Conservation (phyloP, 768 basidiomycete species). For the Coprinopsis sp. region DNA sequence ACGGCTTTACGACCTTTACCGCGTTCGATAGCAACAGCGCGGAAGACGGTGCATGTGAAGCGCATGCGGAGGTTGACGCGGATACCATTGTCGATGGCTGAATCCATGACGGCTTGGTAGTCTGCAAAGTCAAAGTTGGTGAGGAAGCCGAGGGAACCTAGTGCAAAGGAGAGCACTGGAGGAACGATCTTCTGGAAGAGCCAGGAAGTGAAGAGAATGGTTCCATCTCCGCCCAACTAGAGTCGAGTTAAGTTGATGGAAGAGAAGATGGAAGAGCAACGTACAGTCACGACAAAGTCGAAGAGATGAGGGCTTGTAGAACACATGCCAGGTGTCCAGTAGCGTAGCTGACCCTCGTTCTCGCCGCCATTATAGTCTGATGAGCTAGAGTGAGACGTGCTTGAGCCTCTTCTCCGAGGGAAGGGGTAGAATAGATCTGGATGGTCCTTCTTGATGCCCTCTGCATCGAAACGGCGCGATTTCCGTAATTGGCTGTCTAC, state of each 20-base stretch:
- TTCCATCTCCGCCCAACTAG: conserved; percentile 96
- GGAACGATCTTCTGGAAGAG: conserved; percentile 97
- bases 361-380: conserved; percentile 44
- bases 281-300: conserved; percentile 94
- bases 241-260: conserved; percentile 10
- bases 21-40: conserved; percentile 75
- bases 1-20: conserved; percentile 73
- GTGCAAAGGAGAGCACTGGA: conserved; percentile 95
- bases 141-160: conserved; percentile 95
- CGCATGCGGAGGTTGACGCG: conserved; percentile 98
- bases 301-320: conserved; percentile 85
- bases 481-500: conserved; percentile 87
- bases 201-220: conserved; percentile 98
- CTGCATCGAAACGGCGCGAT: conserved; percentile 92
- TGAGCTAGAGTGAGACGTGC: conserved; percentile 52
- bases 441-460: conserved; percentile 78
- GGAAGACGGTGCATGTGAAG: conserved; percentile 98
- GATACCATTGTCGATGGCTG: conserved; percentile 86
- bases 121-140: conserved; percentile 95
- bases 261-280: conserved; percentile 22
- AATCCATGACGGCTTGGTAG: conserved; percentile 81
- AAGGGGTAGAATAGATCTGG: conserved; percentile 85
- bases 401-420: conserved; percentile 70
- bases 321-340: conserved; percentile 98
- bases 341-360: conserved; percentile 89